These are phyloP conservation scores for Clitocybe nebularis DNA, from an alignment of 1,284 basidiomycete species.

Conservation along the genomic window DNA sequence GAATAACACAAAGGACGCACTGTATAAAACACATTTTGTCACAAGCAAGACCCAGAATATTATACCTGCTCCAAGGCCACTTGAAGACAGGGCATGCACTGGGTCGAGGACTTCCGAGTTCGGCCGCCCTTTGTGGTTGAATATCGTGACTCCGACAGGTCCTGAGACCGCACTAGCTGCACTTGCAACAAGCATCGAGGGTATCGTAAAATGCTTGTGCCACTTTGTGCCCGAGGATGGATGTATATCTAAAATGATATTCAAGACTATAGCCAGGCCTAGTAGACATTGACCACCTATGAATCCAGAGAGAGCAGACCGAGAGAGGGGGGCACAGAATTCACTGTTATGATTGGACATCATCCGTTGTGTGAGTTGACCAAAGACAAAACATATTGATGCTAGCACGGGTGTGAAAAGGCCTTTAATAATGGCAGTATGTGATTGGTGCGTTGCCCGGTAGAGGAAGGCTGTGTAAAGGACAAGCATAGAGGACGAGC, in stretches of 20 bases:
- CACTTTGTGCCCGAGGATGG: conserved; percentile 1
- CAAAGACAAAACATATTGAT: conserved; percentile 3
- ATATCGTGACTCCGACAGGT: conserved; percentile 6
- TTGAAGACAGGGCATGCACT: conserved; percentile 5
- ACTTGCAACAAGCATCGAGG: not conserved
- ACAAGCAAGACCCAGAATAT: conserved; percentile 2
- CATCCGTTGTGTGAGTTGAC: conserved; percentile 3
- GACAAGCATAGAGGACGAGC: not conserved
- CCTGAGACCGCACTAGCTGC: conserved; percentile 2
- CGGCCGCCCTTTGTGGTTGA: not conserved
- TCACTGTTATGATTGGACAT: not conserved
- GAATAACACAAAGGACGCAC: too few relatives aligned
- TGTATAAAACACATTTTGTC: not conserved
- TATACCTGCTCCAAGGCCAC: not conserved
- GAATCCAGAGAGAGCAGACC: conserved; percentile 4
- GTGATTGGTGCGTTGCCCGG: conserved; percentile 3
- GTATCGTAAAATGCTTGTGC: conserved; percentile 6
- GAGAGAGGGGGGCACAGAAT: conserved; percentile 4
- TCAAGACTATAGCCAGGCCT: conserved; percentile 6
- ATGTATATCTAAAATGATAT: not conserved
- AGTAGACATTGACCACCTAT: conserved; percentile 7
- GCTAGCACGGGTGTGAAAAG: conserved; percentile 2
- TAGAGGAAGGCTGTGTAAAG: not conserved
- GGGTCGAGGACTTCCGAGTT: conserved; percentile 4
- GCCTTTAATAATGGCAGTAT: conserved; percentile 4